Conservation (phyloP, 768 basidiomycete genomes). For the Hydnum rufescens region DNA sequence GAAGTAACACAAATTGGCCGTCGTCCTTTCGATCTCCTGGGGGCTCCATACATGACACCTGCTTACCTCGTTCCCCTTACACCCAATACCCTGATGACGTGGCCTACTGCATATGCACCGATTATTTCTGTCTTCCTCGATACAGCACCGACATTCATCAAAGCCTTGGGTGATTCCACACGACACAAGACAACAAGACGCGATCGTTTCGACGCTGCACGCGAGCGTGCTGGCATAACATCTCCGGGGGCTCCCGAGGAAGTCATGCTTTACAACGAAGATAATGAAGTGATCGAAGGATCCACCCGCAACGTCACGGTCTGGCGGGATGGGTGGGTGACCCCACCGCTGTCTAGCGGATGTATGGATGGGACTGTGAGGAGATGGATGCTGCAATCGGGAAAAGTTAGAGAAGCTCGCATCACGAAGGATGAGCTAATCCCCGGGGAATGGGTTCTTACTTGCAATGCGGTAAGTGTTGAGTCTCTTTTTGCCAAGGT, state of each 20-base stretch:
- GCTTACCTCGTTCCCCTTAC: neutral
- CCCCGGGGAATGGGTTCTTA: slow-evolving; percentile 1
- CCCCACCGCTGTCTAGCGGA: neutral
- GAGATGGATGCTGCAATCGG: neutral
- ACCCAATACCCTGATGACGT: slow-evolving; percentile 1
- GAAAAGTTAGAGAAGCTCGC: neutral
- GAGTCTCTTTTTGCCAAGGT: too few relatives aligned
- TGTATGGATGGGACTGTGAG: neutral
- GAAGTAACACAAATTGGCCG: neutral
- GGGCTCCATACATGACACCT: neutral
- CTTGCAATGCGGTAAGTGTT: neutral
- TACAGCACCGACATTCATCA: neutral
- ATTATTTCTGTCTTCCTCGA: slow-evolving; percentile 1
- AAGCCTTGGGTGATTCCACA: neutral
- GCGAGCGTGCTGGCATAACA: neutral
- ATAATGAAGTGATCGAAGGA: neutral
- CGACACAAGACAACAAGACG: neutral
- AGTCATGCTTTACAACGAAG: neutral
- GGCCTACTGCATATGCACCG: neutral
- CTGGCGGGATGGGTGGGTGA: slow-evolving; percentile 3
- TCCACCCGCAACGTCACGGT: neutral
- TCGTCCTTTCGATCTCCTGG: slow-evolving; percentile 2
- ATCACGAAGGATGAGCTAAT: neutral
- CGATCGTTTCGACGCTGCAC: neutral
- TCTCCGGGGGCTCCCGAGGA: neutral